Conservation (phyloP, 139 green algal genomes). For the Tetraselmis striata region DNA sequence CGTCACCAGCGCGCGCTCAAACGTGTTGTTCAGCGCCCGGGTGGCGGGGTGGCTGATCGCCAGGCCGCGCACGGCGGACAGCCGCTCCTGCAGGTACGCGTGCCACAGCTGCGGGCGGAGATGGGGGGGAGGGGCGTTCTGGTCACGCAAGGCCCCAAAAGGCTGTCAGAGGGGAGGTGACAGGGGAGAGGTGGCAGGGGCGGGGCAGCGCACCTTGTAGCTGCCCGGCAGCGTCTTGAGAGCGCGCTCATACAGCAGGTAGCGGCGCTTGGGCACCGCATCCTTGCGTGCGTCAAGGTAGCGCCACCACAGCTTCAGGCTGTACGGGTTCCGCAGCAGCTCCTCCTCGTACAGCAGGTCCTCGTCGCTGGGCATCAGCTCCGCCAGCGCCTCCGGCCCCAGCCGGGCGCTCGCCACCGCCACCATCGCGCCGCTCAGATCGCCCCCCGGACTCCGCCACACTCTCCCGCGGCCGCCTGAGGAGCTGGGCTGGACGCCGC, state of each 20-base stretch:
- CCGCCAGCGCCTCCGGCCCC: conserved; percentile 29
- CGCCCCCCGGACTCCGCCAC: no score
- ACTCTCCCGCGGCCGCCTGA: no score
- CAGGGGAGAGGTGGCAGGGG: not conserved
- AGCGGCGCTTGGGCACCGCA: conserved; percentile 43
- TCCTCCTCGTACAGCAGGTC: conserved; percentile 97
- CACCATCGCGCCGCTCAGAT: not conserved
- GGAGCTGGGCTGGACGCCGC: no score
- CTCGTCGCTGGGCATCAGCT: conserved; percentile 78
- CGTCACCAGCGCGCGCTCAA: conserved; percentile 87
- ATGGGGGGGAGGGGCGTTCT: no score
- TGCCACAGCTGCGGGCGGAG: conserved; percentile 68
- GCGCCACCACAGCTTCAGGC: conserved; percentile 81
- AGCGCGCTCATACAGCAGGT: conserved; percentile 87
- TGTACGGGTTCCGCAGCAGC: conserved; percentile 88
- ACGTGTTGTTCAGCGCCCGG: conserved; percentile 81
- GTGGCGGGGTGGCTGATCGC: conserved; percentile 38
- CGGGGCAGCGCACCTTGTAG: conserved; percentile 74
- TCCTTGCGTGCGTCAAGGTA: conserved; percentile 81
- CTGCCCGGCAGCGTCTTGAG: conserved; percentile 81
- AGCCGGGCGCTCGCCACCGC: not conserved
- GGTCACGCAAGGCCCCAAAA: not conserved
- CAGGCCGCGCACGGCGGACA: conserved; percentile 55
- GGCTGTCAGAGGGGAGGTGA: not conserved
- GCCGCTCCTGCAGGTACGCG: conserved; percentile 80